These are phyloP conservation scores for Boletus pseudo-olivaceus DNA, from an alignment of 768 basidiomycete species.

Conservation along the genomic window DNA sequence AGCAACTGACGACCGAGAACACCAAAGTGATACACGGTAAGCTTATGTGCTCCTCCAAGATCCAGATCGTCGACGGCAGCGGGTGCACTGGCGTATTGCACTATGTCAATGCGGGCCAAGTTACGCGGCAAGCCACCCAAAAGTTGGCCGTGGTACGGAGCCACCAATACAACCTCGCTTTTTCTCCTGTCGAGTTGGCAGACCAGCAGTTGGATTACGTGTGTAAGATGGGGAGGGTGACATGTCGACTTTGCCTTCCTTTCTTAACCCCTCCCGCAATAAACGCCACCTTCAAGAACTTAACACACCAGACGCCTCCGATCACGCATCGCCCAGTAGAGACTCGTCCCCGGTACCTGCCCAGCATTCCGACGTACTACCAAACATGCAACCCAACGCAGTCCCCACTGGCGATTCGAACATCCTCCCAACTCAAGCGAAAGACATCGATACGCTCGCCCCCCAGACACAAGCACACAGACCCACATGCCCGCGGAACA, in stretches of 20 bases:
- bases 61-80: constrained; percentile 20
- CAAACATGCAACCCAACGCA: too few relatives aligned
- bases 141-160: constrained; percentile 32
- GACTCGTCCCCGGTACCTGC: not conserved
- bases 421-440: not conserved
- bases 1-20: constrained; percentile 25
- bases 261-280: not conserved
- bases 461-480: too few relatives aligned
- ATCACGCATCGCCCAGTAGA: too few relatives aligned
- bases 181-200: constrained; percentile 28
- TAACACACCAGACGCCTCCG: not conserved
- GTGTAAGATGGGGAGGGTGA: constrained; percentile 34
- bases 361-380: not conserved
- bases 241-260: not conserved
- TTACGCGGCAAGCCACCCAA: constrained; percentile 27
- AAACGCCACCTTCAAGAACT: not conserved
- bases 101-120: constrained; percentile 32
- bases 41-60: constrained; percentile 31
- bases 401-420: not conserved
- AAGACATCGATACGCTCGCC: not conserved
- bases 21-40: constrained; percentile 29
- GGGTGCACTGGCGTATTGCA: constrained; percentile 11
- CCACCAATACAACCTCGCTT: constrained; percentile 33
- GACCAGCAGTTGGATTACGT: constrained; percentile 34
- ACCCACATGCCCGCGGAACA: too few relatives aligned